phyloP scores from a whole-genome alignment of 2,329 filamentous ascomycete species.

The Ophiostoma pallidulum region DNA sequence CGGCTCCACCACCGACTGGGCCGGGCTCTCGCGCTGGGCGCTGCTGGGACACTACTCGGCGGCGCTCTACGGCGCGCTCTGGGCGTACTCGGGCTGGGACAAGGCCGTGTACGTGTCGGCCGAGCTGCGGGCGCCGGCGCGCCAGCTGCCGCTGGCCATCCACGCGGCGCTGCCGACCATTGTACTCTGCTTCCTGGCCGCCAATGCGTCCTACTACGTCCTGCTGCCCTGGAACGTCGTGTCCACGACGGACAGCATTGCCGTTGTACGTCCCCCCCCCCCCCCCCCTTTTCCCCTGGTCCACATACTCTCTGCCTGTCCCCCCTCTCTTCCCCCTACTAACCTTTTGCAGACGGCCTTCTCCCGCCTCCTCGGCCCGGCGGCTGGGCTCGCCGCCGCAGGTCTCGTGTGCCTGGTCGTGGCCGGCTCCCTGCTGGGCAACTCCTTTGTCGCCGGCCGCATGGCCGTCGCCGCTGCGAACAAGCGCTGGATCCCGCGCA shows the following conservation, averaged over 20 bases:
- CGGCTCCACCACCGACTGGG: constrained; percentile 40
- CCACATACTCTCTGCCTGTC: neutral
- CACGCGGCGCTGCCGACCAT: constrained; percentile 52
- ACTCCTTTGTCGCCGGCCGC: constrained; percentile 52
- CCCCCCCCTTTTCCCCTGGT: neutral
- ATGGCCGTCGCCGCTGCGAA: constrained; percentile 52
- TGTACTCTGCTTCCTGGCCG: constrained; percentile 47
- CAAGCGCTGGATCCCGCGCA: constrained; percentile 38
- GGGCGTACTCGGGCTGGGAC: constrained; percentile 59
- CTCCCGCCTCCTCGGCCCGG: constrained; percentile 43
- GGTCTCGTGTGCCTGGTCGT: constrained; percentile 51
- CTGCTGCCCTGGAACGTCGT: constrained; percentile 51
- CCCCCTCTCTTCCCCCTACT: constrained; percentile 19
- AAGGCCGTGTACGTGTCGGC: constrained; percentile 51
- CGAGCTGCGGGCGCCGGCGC: constrained; percentile 40
- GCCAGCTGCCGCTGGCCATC: constrained; percentile 50
- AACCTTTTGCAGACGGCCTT: too few relatives aligned
- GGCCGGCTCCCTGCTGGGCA: constrained; percentile 51
- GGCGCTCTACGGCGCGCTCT: constrained; percentile 52
- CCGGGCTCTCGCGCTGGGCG: constrained; percentile 42
- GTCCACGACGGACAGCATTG: constrained; percentile 51
- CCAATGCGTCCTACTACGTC: constrained; percentile 54
- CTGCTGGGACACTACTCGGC: constrained; percentile 50
- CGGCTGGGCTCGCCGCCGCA: constrained; percentile 44
- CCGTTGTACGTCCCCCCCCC: too few relatives aligned